These are phyloP conservation scores for Phytopythium oedochilum DNA, from an alignment of 352 stramenopile genomes.

Conservation along the genomic window DNA sequence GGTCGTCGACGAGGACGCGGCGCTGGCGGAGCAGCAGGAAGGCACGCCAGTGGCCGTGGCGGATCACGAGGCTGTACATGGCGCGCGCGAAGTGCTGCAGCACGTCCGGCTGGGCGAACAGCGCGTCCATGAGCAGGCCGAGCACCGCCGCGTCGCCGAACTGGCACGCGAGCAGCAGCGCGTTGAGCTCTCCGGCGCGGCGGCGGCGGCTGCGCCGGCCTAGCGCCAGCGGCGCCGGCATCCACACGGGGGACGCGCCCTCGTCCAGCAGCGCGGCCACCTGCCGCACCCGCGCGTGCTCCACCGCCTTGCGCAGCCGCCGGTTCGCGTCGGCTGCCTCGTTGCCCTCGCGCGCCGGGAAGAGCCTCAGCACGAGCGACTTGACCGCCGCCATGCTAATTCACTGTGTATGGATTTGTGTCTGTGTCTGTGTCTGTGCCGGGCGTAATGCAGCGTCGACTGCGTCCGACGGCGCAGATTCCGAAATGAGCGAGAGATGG, in stretches of 20 bases:
- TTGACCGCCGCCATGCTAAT: constrained; percentile 32
- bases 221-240: constrained; percentile 17
- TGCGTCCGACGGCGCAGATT: background rate
- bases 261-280: constrained; percentile 50
- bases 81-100: constrained; percentile 42
- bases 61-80: constrained; percentile 73
- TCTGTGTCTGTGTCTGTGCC: background rate
- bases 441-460: too few species aligned
- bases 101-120: constrained; percentile 39
- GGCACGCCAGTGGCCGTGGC: constrained; percentile 48
- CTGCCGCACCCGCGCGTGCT: constrained; percentile 30
- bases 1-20: constrained; percentile 13
- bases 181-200: constrained; percentile 33
- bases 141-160: constrained; percentile 41
- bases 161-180: constrained; percentile 58
- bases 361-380: constrained; percentile 40
- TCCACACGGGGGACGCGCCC: constrained; percentile 57
- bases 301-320: constrained; percentile 57
- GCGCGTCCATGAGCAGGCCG: constrained; percentile 54
- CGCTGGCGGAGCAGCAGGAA: constrained; percentile 54
- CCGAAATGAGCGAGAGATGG: background rate
- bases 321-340: constrained; percentile 20
- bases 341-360: constrained; percentile 24
- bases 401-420: too few species aligned
- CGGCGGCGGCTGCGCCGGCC: constrained; percentile 6